phyloP scores from a whole-genome alignment of 352 stramenopile species.

The Phytopythium cucurbitacearum region DNA sequence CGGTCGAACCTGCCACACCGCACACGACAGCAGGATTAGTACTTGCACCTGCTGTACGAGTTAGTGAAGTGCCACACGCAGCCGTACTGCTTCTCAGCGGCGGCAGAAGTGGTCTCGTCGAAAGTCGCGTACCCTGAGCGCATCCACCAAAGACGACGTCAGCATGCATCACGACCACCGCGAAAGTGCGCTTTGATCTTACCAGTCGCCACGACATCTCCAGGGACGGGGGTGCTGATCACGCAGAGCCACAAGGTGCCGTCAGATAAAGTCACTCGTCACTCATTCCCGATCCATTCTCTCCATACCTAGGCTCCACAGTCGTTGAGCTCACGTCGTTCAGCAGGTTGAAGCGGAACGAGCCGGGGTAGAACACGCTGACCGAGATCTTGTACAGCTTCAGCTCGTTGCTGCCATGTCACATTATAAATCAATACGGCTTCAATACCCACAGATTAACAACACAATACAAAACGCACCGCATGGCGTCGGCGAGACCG shows the following conservation, averaged over 20 bases:
- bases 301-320: background rate
- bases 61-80: background rate
- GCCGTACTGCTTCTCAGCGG: conserved; percentile 3
- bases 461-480: conserved; percentile 12
- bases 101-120: conserved; percentile 9
- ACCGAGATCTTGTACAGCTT: conserved; percentile 75
- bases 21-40: background rate
- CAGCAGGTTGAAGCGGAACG: conserved; percentile 18
- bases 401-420: conserved; percentile 39
- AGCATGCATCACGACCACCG: background rate
- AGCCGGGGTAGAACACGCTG: conserved; percentile 88
- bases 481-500: conserved; percentile 89
- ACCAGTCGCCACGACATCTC: conserved; percentile 1
- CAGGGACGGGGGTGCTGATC: conserved; percentile 1
- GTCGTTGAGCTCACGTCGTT: background rate
- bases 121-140: conserved; percentile 33
- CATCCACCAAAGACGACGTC: background rate
- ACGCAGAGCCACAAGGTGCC: background rate
- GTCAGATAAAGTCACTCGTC: too few species aligned
- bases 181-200: background rate
- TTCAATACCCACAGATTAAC: background rate
- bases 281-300: too few species aligned
- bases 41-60: background rate
- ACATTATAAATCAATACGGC: background rate
- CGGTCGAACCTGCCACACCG: conserved; percentile 22